Base-by-base conservation (phyloP, 176 grass and related monocot species). In the Musa itinerans region DNA sequence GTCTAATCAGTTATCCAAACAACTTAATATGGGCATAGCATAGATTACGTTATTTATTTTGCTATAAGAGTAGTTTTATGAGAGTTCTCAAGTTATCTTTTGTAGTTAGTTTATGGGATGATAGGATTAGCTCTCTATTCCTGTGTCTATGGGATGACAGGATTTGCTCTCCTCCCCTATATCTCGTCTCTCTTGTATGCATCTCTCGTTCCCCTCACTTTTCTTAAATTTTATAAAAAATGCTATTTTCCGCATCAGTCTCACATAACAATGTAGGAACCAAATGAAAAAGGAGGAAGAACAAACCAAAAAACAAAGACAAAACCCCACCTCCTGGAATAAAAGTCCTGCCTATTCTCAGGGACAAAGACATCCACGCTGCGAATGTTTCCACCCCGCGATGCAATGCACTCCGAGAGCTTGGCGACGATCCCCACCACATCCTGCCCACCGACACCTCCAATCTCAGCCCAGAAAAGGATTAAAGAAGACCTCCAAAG, bases 361-460 rank as follows among this genome's bases (percentile, higher is more conserved):
- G 93, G 93, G 23, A 97, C 90, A 75, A 97, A 97, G 75, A 97
- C 92, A 79, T 96, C 88, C 53, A 96, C 86, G 79, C 83, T 86
- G 83, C 89, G 87, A 73, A 96, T 96, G 84, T 89, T 96, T 22
- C 92, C 92, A 70, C 94, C 94, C 59, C 82, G 80, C 19, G 90
- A 93, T 59, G 93, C 86, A 73, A 93, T 97, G 82, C 93, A 90
- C 52, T 97, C 90, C 5, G 90, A 88, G 16, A 97, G 76, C 78
- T 83, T 92, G 2, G 90, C 86, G 9, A 93, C 85, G 74, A 97
- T 88, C 50, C 93, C 94, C 10, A 93, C 82, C 20, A 26, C 11
- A 83, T 96, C 92, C 92, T 96, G 52, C 25, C 0, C 25, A 73
- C 26, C 54, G 23, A 49, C 11, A 75, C 53, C 24, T 58, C 48